phyloP scores from a whole-genome alignment of 331 rosid genomes.

The Spiraea crenata region DNA sequence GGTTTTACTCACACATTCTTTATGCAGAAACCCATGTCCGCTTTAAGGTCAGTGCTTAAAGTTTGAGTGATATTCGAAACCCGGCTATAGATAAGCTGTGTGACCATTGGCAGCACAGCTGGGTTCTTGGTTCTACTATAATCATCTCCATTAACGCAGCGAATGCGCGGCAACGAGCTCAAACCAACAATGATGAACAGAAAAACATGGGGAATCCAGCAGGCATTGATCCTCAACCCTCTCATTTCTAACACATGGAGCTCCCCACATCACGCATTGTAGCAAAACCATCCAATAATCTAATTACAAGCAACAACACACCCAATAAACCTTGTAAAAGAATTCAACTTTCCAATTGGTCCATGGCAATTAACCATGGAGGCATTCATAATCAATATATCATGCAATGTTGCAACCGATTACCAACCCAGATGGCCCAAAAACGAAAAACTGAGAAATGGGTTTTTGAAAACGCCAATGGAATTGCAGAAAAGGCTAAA shows the following conservation, averaged over 20 bases:
- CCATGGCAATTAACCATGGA: slow-evolving; percentile 6
- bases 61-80: slow-evolving; percentile 44
- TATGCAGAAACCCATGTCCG: slow-evolving; percentile 51
- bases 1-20: slow-evolving; percentile 52
- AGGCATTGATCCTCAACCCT: slow-evolving; percentile 34
- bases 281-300: slow-evolving; percentile 29
- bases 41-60: slow-evolving; percentile 40
- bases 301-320: not conserved
- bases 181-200: slow-evolving; percentile 31
- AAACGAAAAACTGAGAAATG: slow-evolving; percentile 13
- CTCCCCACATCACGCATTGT: slow-evolving; percentile 25
- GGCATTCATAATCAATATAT: not conserved
- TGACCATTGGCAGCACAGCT: slow-evolving; percentile 32
- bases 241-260: slow-evolving; percentile 40
- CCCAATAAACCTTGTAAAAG: not conserved
- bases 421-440: not conserved
- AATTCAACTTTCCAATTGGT: slow-evolving; percentile 1
- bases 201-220: slow-evolving; percentile 26
- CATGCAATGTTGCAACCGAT: not conserved
- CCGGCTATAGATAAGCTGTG: slow-evolving; percentile 37
- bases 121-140: slow-evolving; percentile 22
- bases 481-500: not conserved
- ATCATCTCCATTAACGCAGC: slow-evolving; percentile 36
- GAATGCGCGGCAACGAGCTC: slow-evolving; percentile 27
- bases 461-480: slow-evolving; percentile 2